Conservation (phyloP, 176 grass and related monocot genomes). For the Oryza punctata region DNA sequence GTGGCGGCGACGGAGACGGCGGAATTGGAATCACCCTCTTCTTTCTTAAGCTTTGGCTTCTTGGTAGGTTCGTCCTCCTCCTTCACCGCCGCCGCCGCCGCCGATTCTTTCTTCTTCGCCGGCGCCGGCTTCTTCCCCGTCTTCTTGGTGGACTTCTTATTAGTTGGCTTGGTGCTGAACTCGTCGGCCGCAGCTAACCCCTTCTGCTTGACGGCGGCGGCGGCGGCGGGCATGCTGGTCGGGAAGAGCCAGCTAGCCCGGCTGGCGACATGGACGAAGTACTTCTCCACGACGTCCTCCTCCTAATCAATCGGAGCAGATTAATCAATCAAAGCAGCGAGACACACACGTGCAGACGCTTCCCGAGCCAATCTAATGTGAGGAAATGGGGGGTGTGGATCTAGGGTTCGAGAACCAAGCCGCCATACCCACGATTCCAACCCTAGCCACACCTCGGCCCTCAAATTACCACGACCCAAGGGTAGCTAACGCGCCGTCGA, state of each 20-base stretch:
- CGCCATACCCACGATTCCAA: constrained; percentile 28
- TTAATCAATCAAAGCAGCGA: constrained; percentile 3
- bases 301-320: constrained; percentile 29
- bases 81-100: neutral
- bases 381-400: constrained; percentile 26
- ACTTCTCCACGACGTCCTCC: constrained; percentile 38
- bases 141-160: neutral
- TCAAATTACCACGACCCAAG: constrained; percentile 37
- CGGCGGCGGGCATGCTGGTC: neutral
- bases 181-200: neutral
- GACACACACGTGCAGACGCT: neutral
- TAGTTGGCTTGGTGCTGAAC: neutral
- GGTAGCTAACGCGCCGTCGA: constrained; percentile 23
- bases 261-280: constrained; percentile 11
- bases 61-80: neutral
- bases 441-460: neutral
- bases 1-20: neutral
- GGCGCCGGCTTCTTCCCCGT: neutral
- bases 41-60: constrained; percentile 27
- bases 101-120: constrained; percentile 11
- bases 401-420: constrained; percentile 37
- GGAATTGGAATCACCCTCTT: neutral
- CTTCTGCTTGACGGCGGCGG: neutral
- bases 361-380: neutral
- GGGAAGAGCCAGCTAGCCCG: constrained; percentile 40